A percentile compares a stretch with the other conserved stretches of the same genome.
Evolutionary conservation across 2,329 filamentous ascomycete genomes (phyloP).

Genomic region (Lasiodiplodia hormozganensis): DNA sequence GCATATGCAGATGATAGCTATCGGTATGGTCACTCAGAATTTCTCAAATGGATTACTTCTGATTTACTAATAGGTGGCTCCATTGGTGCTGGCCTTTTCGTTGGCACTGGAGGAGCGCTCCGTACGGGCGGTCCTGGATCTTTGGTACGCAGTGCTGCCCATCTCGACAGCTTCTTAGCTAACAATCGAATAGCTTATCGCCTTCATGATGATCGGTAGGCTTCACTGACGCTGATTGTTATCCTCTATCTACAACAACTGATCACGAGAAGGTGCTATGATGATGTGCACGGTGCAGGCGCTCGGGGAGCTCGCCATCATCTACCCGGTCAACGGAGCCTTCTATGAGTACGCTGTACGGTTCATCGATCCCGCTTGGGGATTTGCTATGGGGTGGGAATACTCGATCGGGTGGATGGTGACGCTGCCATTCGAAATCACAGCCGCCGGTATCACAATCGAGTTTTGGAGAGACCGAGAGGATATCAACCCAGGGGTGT

Average conservation of each 20-base stretch:
- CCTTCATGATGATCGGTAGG: constrained; percentile 40
- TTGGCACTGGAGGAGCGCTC: constrained; percentile 65
- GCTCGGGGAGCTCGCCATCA: constrained; percentile 49
- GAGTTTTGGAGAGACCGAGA: constrained; percentile 43
- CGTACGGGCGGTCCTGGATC: constrained; percentile 54
- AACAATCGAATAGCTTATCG: constrained; percentile 35
- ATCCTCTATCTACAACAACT: no score
- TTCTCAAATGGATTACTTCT: no score
- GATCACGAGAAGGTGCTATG: constrained; percentile 34
- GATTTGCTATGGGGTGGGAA: constrained; percentile 46
- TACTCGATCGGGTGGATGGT: constrained; percentile 45
- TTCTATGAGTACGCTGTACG: constrained; percentile 51
- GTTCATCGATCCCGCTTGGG: constrained; percentile 57
- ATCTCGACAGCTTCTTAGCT: not conserved
- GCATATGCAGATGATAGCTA: constrained; percentile 48
- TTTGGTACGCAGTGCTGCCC: constrained; percentile 28
- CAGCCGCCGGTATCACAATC: constrained; percentile 47
- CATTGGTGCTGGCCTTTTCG: constrained; percentile 69
- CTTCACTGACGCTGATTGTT: no score
- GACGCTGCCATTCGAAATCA: constrained; percentile 49
- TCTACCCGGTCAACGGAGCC: constrained; percentile 51
- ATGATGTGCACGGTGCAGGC: constrained; percentile 52
- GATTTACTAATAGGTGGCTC: constrained; percentile 54
- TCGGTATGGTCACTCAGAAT: constrained; percentile 36
- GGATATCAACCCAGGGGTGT: constrained; percentile 34